Conservation (phyloP, 2,329 filamentous ascomycete species). For the Ophiocordyceps polyrhachis-furcata region DNA sequence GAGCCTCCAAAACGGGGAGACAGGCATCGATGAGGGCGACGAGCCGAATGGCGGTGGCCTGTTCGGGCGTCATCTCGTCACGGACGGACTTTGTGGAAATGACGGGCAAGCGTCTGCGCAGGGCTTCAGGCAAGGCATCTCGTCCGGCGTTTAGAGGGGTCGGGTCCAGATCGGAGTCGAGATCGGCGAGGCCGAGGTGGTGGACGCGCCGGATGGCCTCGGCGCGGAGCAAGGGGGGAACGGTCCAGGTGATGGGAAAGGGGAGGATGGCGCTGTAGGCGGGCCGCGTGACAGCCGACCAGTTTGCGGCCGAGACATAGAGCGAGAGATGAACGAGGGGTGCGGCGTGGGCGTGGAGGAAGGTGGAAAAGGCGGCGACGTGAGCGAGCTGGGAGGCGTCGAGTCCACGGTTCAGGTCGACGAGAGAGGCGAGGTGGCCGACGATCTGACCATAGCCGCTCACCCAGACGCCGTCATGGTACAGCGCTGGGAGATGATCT, state of each 20-base stretch:
- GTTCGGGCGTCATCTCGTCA: constrained; percentile 47
- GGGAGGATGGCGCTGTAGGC: constrained; percentile 64
- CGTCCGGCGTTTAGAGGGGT: constrained; percentile 17
- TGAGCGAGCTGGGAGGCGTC: constrained; percentile 24
- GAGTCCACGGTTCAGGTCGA: constrained; percentile 21
- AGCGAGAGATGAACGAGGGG: constrained; percentile 71
- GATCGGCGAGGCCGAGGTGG: constrained; percentile 47
- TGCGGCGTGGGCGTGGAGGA: constrained; percentile 56
- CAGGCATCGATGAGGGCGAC: constrained; percentile 54
- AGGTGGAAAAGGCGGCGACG: constrained; percentile 38
- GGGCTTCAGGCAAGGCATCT: constrained; percentile 19
- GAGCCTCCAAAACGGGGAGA: constrained; percentile 49
- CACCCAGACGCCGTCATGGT: constrained; percentile 31
- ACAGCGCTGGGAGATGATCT: constrained; percentile 38
- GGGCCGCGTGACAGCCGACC: constrained; percentile 55
- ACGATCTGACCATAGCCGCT: constrained; percentile 44
- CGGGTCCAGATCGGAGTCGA: constrained; percentile 40
- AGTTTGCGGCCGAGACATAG: constrained; percentile 82
- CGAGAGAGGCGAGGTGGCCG: constrained; percentile 27
- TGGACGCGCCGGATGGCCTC: constrained; percentile 52
- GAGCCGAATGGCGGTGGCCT: constrained; percentile 56
- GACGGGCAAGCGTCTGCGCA: constrained; percentile 18
- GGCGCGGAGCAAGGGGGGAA: constrained; percentile 55
- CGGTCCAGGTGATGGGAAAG: constrained; percentile 76
- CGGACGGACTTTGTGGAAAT: constrained; percentile 37